A percentile compares a stretch with the other conserved stretches of the same genome.
These are phyloP conservation scores for Penicillium dipodomyicola DNA, from an alignment of 495 filamentous ascomycete genomes.

Conservation along the genomic window DNA sequence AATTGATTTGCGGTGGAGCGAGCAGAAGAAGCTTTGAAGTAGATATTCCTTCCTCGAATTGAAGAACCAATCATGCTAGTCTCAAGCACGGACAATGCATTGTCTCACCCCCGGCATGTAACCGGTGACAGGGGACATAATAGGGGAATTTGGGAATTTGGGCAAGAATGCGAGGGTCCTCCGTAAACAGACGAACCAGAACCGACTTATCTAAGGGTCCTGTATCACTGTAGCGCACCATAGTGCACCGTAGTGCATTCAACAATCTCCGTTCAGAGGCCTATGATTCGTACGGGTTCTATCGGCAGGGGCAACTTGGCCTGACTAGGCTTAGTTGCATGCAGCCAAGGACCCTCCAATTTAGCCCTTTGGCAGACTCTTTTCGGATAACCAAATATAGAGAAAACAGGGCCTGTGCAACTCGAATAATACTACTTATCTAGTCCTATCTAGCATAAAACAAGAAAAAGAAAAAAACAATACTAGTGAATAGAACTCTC, in stretches of 20 bases:
- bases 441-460: no score
- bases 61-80: conserved; percentile 1
- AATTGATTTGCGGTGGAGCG: not conserved
- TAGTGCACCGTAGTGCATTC: not conserved
- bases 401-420: conserved; percentile 4
- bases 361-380: not conserved
- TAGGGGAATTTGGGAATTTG: conserved; percentile 16
- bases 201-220: not conserved
- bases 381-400: not conserved
- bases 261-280: not conserved
- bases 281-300: conserved; percentile 3
- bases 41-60: not conserved
- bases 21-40: conserved; percentile 3
- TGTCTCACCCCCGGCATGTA: conserved; percentile 20
- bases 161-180: conserved; percentile 19
- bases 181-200: conserved; percentile 3
- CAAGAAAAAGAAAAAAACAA: not conserved
- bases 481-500: not conserved
- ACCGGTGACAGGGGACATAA: conserved; percentile 15
- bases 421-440: not conserved
- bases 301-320: conserved; percentile 3
- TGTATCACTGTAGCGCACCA: no score
- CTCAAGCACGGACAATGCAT: conserved; percentile 2
- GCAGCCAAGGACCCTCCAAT: conserved; percentile 12
- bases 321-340: conserved; percentile 2